Evolutionary conservation across 257 asterid species (phyloP).

Genomic region (Fraxinus anomala): DNA sequence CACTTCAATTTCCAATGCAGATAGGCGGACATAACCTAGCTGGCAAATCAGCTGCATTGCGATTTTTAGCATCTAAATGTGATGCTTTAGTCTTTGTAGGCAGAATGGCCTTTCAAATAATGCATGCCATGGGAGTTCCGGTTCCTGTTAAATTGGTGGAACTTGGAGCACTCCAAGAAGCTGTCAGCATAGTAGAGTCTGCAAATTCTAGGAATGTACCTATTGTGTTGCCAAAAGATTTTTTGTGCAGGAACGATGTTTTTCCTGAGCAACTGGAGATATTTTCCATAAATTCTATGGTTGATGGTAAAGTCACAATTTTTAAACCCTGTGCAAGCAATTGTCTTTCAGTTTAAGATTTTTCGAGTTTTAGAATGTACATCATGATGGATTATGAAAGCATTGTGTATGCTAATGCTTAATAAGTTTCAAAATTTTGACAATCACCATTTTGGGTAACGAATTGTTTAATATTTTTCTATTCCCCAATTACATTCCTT

Average conservation of each 20-base stretch:
- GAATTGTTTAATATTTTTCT: slow-evolving; percentile 14
- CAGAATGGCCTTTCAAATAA: slow-evolving; percentile 73
- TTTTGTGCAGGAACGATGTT: slow-evolving; percentile 59
- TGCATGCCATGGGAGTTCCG: slow-evolving; percentile 68
- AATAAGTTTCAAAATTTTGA: neutral
- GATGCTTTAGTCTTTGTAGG: slow-evolving; percentile 88
- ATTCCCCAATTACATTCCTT: slow-evolving; percentile 18
- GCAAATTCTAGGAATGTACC: slow-evolving; percentile 64
- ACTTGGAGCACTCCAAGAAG: slow-evolving; percentile 52
- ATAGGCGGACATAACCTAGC: slow-evolving; percentile 77
- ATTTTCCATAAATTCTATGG: slow-evolving; percentile 48
- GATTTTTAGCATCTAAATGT: slow-evolving; percentile 59
- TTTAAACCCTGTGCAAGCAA: slow-evolving; percentile 18
- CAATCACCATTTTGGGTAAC: neutral
- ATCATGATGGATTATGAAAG: slow-evolving; percentile 1
- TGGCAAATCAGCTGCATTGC: slow-evolving; percentile 70
- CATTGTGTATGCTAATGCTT: neutral
- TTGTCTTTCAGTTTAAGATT: slow-evolving; percentile 4
- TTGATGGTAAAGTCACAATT: slow-evolving; percentile 52
- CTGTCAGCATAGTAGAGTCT: slow-evolving; percentile 51
- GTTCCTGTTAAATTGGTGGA: slow-evolving; percentile 68
- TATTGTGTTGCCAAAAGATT: slow-evolving; percentile 69
- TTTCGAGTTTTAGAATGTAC: slow-evolving; percentile 17
- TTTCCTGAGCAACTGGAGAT: slow-evolving; percentile 41
- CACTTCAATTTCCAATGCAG: slow-evolving; percentile 44